phyloP scores from a whole-genome alignment of 805 yeast genomes.

The Zygosaccharomyces lentus region DNA sequence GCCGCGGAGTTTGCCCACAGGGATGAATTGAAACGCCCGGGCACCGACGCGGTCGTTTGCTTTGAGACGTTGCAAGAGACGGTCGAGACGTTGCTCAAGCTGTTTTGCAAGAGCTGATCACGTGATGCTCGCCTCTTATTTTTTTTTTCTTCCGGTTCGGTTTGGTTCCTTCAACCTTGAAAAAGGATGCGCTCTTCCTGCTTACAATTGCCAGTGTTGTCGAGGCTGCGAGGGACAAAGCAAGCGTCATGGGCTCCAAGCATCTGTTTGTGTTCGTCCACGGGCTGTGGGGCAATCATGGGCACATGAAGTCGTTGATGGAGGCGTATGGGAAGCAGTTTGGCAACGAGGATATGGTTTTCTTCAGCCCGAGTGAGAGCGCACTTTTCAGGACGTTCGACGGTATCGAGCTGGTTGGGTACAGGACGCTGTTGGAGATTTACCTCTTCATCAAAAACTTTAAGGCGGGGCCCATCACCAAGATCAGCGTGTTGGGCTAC shows the following conservation, averaged over 20 bases:
- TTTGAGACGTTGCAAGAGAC: slow-evolving; percentile 35
- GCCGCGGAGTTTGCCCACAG: slow-evolving; percentile 40
- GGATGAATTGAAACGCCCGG: slow-evolving; percentile 16
- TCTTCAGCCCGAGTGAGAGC: slow-evolving; percentile 54
- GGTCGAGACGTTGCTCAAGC: slow-evolving; percentile 34
- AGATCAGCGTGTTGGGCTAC: slow-evolving; percentile 78
- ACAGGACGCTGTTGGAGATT: slow-evolving; percentile 65
- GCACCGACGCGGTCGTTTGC: slow-evolving; percentile 19
- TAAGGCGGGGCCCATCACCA: slow-evolving; percentile 32
- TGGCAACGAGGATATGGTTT: slow-evolving; percentile 38
- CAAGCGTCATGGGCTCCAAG: slow-evolving; percentile 14
- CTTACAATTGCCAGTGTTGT: neutral
- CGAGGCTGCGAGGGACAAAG: neutral
- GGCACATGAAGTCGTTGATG: slow-evolving; percentile 49
- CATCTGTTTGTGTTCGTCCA: slow-evolving; percentile 73
- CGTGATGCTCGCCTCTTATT: neutral
- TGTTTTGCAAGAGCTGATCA: slow-evolving; percentile 30
- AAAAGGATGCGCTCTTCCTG: neutral
- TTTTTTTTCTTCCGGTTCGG: too few species aligned
- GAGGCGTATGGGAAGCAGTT: slow-evolving; percentile 39
- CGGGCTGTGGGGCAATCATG: slow-evolving; percentile 72
- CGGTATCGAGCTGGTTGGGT: slow-evolving; percentile 72
- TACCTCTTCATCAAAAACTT: slow-evolving; percentile 39
- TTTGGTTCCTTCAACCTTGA: too few species aligned
- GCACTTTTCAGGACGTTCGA: slow-evolving; percentile 76